These are phyloP conservation scores for Akebia trifoliata DNA, from an alignment of 164 flowering plant genomes.

Conservation along the genomic window DNA sequence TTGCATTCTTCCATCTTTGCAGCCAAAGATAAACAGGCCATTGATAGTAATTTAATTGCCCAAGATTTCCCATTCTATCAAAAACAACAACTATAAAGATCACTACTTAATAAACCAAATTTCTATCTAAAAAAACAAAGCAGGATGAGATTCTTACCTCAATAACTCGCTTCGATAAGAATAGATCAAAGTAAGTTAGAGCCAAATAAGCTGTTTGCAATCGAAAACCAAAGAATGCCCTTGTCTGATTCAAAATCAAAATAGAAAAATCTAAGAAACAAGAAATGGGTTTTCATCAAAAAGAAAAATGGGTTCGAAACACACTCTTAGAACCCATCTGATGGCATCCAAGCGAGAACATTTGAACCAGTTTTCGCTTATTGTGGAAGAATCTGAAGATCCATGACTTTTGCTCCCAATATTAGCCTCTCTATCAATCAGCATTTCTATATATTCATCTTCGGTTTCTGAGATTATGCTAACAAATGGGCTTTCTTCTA, in stretches of 20 bases:
- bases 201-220: constrained; percentile 58
- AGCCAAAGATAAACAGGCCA: constrained; percentile 60
- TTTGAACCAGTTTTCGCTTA: constrained; percentile 32
- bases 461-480: constrained; percentile 24
- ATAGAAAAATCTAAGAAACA: constrained; percentile 11
- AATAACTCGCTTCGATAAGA: constrained; percentile 45
- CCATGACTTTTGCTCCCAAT: constrained; percentile 11
- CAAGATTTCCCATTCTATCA: constrained; percentile 40
- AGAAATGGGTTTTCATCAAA: background rate
- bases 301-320: constrained; percentile 14
- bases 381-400: constrained; percentile 21
- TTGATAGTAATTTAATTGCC: constrained; percentile 54
- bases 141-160: constrained; percentile 39
- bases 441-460: constrained; percentile 44
- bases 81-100: background rate
- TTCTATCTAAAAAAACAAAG: constrained; percentile 3
- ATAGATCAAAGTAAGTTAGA: constrained; percentile 52
- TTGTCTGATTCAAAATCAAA: constrained; percentile 38
- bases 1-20: constrained; percentile 71
- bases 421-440: constrained; percentile 41
- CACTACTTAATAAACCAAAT: constrained; percentile 11
- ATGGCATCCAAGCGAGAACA: constrained; percentile 54
- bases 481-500: constrained; percentile 6
- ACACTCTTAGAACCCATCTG: constrained; percentile 58
- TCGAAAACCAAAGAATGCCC: constrained; percentile 41